Evolutionary conservation across 2,329 filamentous ascomycete species (phyloP).

Genomic region (Immersiporthe knoxdaviesiana): DNA sequence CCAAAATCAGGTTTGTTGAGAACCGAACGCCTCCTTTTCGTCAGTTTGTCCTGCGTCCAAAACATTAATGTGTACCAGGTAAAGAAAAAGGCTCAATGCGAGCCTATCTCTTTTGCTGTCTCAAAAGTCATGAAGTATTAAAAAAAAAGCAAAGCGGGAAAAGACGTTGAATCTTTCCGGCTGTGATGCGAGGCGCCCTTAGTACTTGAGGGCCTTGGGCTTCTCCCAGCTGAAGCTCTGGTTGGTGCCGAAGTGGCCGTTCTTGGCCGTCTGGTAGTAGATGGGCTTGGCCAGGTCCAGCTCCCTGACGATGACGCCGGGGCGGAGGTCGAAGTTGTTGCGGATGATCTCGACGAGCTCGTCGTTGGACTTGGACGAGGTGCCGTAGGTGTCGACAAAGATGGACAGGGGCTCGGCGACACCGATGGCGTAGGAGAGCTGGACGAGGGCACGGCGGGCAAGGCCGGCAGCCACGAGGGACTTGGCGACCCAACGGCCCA

Average conservation of each 20-base stretch:
- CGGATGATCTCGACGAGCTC: slow-evolving; percentile 95
- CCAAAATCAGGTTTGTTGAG: slow-evolving; percentile 42
- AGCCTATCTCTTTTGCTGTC: background rate
- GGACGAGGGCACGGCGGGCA: slow-evolving; percentile 89
- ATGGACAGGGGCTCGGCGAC: slow-evolving; percentile 97
- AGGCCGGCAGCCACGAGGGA: slow-evolving; percentile 89
- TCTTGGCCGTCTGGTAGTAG: slow-evolving; percentile 98
- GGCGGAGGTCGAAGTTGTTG: slow-evolving; percentile 96
- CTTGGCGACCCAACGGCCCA: slow-evolving; percentile 98
- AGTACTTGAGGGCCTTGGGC: slow-evolving; percentile 92
- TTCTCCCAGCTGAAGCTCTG: slow-evolving; percentile 98
- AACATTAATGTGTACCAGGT: slow-evolving; percentile 19
- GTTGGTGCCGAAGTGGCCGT: slow-evolving; percentile 98
- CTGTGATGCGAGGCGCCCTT: slow-evolving; percentile 46
- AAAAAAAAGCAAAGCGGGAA: slow-evolving; percentile 11
- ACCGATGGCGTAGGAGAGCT: slow-evolving; percentile 99
- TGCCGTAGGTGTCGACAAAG: slow-evolving; percentile 98
- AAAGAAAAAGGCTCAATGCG: background rate
- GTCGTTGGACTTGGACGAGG: slow-evolving; percentile 83
- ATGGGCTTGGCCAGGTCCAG: slow-evolving; percentile 94
- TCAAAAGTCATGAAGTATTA: slow-evolving; percentile 9
- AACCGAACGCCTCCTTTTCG: slow-evolving; percentile 41
- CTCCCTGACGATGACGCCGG: slow-evolving; percentile 98
- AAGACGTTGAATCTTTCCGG: slow-evolving; percentile 41
- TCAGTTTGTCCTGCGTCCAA: slow-evolving; percentile 22